These are phyloP conservation scores for Juncus inflexus DNA, from an alignment of 176 grass and related monocot genomes.

Conservation along the genomic window DNA sequence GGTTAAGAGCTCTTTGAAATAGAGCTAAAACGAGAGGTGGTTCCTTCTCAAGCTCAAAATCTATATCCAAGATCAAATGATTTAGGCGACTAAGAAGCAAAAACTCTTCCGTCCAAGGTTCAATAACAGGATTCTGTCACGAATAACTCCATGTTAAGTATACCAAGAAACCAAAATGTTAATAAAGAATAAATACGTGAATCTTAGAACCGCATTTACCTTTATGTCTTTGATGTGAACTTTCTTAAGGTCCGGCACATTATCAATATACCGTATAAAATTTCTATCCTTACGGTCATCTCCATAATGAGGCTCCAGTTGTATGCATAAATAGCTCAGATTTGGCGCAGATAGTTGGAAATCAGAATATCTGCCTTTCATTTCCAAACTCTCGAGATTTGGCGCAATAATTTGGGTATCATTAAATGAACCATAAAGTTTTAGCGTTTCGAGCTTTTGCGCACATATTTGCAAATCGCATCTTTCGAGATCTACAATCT, in stretches of 20 bases:
- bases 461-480: not conserved
- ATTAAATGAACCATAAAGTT: not conserved
- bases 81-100: too few species aligned
- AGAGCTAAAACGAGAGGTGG: not conserved
- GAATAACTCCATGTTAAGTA: too few species aligned
- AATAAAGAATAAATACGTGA: too few species aligned
- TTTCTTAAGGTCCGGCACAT: not conserved
- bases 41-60: not conserved
- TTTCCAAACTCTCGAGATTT: not conserved
- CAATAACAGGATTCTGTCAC: too few species aligned
- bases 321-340: not conserved
- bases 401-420: not conserved
- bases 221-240: not conserved
- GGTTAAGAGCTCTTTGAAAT: not conserved
- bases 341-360: not conserved
- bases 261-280: not conserved
- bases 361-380: not conserved
- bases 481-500: not conserved
- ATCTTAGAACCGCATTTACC: not conserved
- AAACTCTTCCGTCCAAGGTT: too few species aligned
- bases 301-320: not conserved
- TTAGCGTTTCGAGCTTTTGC: not conserved
- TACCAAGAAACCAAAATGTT: too few species aligned
- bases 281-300: not conserved
- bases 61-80: too few species aligned